These are phyloP conservation scores for Acer yangbiense DNA, from an alignment of 345 rosid genomes.

Conservation along the genomic window DNA sequence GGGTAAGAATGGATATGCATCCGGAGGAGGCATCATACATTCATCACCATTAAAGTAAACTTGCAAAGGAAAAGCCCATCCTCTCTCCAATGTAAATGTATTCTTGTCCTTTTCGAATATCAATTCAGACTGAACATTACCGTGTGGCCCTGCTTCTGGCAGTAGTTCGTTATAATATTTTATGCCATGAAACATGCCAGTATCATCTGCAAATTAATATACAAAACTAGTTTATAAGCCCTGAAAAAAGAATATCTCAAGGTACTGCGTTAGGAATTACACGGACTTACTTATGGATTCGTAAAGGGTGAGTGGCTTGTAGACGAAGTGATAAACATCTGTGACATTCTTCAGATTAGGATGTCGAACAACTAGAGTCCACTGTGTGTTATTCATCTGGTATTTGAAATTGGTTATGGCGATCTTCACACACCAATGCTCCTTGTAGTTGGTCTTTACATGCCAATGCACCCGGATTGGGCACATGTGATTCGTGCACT, in stretches of 20 bases:
- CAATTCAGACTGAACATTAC: conserved; percentile 42
- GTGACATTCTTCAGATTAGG: conserved; percentile 30
- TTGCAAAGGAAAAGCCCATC: conserved; percentile 38
- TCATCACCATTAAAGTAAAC: conserved; percentile 43
- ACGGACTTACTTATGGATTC: conserved; percentile 12
- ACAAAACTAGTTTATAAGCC: background rate
- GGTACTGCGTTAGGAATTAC: background rate
- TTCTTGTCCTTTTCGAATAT: conserved; percentile 31
- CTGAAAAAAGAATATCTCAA: background rate
- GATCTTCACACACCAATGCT: conserved; percentile 36
- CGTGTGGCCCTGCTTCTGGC: conserved; percentile 37
- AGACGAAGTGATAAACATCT: conserved; percentile 12
- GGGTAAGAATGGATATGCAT: background rate
- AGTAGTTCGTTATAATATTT: conserved; percentile 36
- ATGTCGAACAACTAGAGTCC: conserved; percentile 35
- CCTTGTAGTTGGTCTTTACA: conserved; percentile 25
- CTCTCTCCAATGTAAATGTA: conserved; percentile 34
- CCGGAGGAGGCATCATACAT: conserved; percentile 38
- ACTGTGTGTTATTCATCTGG: conserved; percentile 23
- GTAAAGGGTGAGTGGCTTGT: conserved; percentile 16
- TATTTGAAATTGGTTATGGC: conserved; percentile 28
- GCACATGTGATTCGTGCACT: conserved; percentile 28
- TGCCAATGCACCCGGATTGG: conserved; percentile 36
- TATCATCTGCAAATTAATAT: conserved; percentile 30
- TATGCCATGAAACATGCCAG: conserved; percentile 38